Conservation (phyloP, 345 rosid species). For the Pistacia integerrima region DNA sequence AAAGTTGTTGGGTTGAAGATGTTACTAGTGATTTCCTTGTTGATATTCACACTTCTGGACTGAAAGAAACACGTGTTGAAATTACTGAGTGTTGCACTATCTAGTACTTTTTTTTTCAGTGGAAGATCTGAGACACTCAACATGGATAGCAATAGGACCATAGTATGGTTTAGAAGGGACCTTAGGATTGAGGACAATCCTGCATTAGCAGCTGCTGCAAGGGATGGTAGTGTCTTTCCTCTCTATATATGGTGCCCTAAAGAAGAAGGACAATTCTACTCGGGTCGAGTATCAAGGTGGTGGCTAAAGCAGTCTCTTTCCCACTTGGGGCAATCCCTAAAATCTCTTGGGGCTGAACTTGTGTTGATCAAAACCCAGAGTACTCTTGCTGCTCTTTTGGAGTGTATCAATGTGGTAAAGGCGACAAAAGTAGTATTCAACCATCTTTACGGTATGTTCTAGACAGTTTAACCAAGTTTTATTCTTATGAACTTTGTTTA, state of each 20-base stretch:
- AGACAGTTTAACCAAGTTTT: neutral
- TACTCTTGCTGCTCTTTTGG: conserved; percentile 67
- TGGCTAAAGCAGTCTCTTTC: conserved; percentile 91
- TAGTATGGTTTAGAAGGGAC: conserved; percentile 98
- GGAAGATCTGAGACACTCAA: conserved; percentile 20
- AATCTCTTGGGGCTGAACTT: conserved; percentile 79
- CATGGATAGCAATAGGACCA: conserved; percentile 59
- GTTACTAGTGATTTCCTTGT: neutral
- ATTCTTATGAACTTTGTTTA: neutral
- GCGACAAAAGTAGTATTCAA: conserved; percentile 85
- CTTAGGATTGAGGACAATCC: conserved; percentile 95
- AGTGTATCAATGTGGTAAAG: conserved; percentile 56
- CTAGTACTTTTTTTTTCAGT: neutral
- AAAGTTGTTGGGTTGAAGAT: neutral
- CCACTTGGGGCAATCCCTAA: conserved; percentile 65
- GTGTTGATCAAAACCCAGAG: conserved; percentile 64
- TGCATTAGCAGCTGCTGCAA: conserved; percentile 91
- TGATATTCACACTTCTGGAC: conserved; percentile 11
- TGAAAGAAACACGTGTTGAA: conserved; percentile 11
- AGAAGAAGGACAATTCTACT: conserved; percentile 89
- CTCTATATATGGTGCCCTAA: conserved; percentile 92
- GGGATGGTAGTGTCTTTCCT: conserved; percentile 73
- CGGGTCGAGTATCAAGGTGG: conserved; percentile 95
- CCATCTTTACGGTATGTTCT: conserved; percentile 76
- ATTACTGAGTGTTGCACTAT: conserved; percentile 5